A percentile compares a stretch with the other conserved stretches of the same genome.
These are phyloP conservation scores for Leccinum fuscescens DNA, from an alignment of 1,284 basidiomycete genomes.

Conservation along the genomic window DNA sequence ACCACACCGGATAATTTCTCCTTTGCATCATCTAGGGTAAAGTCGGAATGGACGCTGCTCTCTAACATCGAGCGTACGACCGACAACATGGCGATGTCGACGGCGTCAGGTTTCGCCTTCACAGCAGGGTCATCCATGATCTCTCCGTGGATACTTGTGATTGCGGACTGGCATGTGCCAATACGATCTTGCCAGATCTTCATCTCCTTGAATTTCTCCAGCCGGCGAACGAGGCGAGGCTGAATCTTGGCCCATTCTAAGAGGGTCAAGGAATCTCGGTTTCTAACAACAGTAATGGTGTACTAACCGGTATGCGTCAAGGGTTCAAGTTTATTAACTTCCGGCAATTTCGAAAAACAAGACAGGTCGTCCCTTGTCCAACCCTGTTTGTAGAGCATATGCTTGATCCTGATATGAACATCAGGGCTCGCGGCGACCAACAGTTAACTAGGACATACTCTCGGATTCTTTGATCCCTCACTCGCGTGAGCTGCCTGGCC, in stretches of 20 bases:
- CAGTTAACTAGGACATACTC: conserved; percentile 4
- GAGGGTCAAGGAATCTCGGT: neutral
- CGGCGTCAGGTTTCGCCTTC: conserved; percentile 1
- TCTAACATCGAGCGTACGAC: conserved; percentile 6
- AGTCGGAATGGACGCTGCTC: neutral
- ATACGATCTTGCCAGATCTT: neutral
- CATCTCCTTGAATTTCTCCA: neutral
- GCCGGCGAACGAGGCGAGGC: conserved; percentile 1
- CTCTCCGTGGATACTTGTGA: neutral
- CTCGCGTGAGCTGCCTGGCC: neutral
- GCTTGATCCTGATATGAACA: conserved; percentile 7
- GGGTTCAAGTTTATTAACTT: conserved; percentile 12
- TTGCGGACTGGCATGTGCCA: neutral
- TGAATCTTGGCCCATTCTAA: conserved; percentile 17
- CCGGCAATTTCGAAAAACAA: conserved; percentile 1
- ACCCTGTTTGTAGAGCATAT: neutral
- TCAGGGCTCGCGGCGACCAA: neutral
- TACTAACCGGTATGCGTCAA: conserved; percentile 16
- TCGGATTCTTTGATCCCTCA: conserved; percentile 9
- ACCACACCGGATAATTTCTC: neutral
- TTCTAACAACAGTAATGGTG: neutral
- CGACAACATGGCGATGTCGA: conserved; percentile 13
- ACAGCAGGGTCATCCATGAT: neutral
- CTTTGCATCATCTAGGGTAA: neutral
- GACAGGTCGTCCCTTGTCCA: neutral